Evolutionary conservation across 2,329 filamentous ascomycete genomes (phyloP).

Genomic region (Xylaria arbuscula): DNA sequence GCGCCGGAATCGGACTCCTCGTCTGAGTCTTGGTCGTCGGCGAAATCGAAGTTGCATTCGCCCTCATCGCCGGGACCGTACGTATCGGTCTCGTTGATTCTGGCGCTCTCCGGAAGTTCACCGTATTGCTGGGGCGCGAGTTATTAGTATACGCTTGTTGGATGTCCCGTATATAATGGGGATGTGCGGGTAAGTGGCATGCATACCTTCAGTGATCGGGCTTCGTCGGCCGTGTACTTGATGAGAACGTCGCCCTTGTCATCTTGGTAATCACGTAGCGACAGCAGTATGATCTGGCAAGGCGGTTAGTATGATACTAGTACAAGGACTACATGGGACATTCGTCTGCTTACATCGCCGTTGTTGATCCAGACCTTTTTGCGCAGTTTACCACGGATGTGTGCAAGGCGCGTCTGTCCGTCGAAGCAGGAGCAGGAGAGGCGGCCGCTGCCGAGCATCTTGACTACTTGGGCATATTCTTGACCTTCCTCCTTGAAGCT

Average conservation of each 20-base stretch:
- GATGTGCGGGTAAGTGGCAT: constrained; percentile 1
- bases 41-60: constrained; percentile 98
- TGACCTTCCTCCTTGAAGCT: constrained; percentile 97
- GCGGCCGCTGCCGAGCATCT: constrained; percentile 96
- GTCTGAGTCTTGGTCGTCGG: constrained; percentile 82
- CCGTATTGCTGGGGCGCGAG: constrained; percentile 74
- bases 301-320: constrained; percentile 11
- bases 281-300: constrained; percentile 81
- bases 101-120: constrained; percentile 95
- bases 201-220: constrained; percentile 80
- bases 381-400: constrained; percentile 94
- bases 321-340: not conserved
- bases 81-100: constrained; percentile 99
- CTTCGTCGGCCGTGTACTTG: constrained; percentile 97
- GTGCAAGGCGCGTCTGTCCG: constrained; percentile 82
- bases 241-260: constrained; percentile 93
- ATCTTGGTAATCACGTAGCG: constrained; percentile 91
- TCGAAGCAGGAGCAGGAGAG: constrained; percentile 96
- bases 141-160: constrained; percentile 21
- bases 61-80: constrained; percentile 92
- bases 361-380: constrained; percentile 99
- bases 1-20: constrained; percentile 65
- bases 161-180: not conserved
- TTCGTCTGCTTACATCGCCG: constrained; percentile 44
- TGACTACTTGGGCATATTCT: constrained; percentile 80